Conservation (phyloP, 495 filamentous ascomycete genomes). For the Aspergillus asperescens region DNA sequence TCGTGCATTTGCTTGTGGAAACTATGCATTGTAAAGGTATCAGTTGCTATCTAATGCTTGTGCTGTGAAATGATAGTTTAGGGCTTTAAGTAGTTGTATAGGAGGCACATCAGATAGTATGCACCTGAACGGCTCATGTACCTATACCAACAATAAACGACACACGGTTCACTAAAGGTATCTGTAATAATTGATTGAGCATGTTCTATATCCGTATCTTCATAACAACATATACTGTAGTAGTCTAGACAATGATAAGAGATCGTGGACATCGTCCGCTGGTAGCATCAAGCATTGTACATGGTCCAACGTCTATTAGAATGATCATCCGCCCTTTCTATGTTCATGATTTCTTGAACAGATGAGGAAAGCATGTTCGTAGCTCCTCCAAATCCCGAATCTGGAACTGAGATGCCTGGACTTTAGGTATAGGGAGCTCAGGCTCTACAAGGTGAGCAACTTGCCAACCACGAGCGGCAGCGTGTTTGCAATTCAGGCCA, state of each 20-base stretch:
- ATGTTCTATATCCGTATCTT: background rate
- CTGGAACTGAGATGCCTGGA: slow-evolving; percentile 59
- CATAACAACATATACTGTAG: background rate
- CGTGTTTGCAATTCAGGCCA: slow-evolving; percentile 63
- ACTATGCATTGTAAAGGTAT: too few relatives aligned
- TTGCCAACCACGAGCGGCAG: slow-evolving; percentile 72
- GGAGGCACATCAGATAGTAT: too few relatives aligned
- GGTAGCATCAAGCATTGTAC: background rate
- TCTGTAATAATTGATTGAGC: background rate
- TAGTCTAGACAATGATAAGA: background rate
- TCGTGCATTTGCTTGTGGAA: too few relatives aligned
- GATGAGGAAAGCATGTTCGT: slow-evolving; percentile 63
- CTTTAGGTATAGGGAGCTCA: slow-evolving; percentile 50
- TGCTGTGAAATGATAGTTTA: too few relatives aligned
- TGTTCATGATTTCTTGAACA: slow-evolving; percentile 53
- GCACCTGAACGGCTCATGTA: too few relatives aligned
- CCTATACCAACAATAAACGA: too few relatives aligned
- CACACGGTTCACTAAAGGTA: too few relatives aligned
- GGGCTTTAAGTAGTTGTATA: too few relatives aligned
- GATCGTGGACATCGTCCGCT: background rate
- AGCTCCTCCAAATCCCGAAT: slow-evolving; percentile 70
- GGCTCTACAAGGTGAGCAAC: slow-evolving; percentile 78
- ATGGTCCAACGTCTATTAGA: background rate
- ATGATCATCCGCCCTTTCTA: background rate
- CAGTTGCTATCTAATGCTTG: too few relatives aligned